Percentiles rank a stretch among this genome's conserved stretches.
Evolutionary conservation across 129 eudicot species (phyloP).

Genomic region (Pseudognaphalium luteoalbum): DNA sequence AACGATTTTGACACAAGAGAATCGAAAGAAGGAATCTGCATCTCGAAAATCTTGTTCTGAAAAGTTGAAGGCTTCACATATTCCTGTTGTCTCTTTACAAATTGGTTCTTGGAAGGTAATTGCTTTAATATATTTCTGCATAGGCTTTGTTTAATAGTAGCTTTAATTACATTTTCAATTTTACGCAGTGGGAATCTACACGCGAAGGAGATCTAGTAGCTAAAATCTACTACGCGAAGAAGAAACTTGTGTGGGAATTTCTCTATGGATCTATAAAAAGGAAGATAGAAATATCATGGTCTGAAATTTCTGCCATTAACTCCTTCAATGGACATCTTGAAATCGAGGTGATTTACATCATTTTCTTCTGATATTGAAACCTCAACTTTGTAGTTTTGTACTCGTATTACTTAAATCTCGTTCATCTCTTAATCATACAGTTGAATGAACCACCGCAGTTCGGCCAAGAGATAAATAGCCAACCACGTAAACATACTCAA

Average conservation of each 20-base stretch:
- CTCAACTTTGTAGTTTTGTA: not conserved
- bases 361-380: not conserved
- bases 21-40: not conserved
- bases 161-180: not conserved
- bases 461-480: slow-evolving; percentile 43
- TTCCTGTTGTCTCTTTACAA: not conserved
- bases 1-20: not conserved
- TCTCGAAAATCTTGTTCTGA: not conserved
- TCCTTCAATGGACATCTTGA: slow-evolving; percentile 37
- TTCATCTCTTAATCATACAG: slow-evolving; percentile 27
- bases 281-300: slow-evolving; percentile 71
- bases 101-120: slow-evolving; percentile 7
- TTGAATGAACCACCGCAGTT: slow-evolving; percentile 46
- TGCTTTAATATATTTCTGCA: too few relatives aligned
- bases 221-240: slow-evolving; percentile 54
- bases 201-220: slow-evolving; percentile 54
- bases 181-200: slow-evolving; percentile 37
- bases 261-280: slow-evolving; percentile 55
- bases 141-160: not conserved
- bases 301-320: slow-evolving; percentile 44
- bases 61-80: slow-evolving; percentile 1
- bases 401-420: not conserved
- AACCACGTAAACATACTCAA: slow-evolving; percentile 57
- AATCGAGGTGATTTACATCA: slow-evolving; percentile 41
- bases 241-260: slow-evolving; percentile 73